These are phyloP conservation scores for Yarrowia bubula DNA, from an alignment of 805 yeast species.

Conservation along the genomic window DNA sequence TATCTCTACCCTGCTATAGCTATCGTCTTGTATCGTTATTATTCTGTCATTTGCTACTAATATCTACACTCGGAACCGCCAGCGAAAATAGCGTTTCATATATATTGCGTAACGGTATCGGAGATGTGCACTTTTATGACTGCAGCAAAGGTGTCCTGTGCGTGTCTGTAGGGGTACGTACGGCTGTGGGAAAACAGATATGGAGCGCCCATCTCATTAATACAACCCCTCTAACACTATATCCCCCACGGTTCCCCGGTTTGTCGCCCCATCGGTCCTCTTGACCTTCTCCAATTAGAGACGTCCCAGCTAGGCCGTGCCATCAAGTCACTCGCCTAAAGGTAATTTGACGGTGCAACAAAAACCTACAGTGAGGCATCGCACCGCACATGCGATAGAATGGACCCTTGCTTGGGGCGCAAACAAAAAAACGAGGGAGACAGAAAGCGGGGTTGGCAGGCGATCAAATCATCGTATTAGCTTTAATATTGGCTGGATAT, in stretches of 20 bases:
- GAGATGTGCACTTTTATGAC: conserved; percentile 17
- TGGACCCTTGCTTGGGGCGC: conserved; percentile 9
- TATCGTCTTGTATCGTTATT: background rate
- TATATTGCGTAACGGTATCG: conserved; percentile 23
- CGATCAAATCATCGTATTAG: background rate
- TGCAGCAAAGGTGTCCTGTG: conserved; percentile 3
- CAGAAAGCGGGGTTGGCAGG: background rate
- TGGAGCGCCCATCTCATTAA: too few relatives aligned
- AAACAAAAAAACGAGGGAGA: background rate
- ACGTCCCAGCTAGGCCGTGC: conserved; percentile 1
- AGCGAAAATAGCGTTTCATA: conserved; percentile 20
- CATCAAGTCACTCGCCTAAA: background rate
- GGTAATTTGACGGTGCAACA: background rate
- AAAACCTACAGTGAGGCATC: conserved; percentile 17
- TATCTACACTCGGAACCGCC: background rate
- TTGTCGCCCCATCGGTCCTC: background rate
- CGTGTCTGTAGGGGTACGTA: background rate
- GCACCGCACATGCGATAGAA: conserved; percentile 23
- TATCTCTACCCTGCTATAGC: too few relatives aligned
- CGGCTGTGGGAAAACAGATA: background rate
- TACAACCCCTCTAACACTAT: too few relatives aligned
- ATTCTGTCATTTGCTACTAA: background rate
- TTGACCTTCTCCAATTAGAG: conserved; percentile 8
- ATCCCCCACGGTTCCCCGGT: too few relatives aligned
- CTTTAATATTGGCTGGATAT: background rate